Percentiles rank a stretch among this genome's conserved stretches.
These are phyloP conservation scores for Holtermannia corniformis DNA, from an alignment of 768 basidiomycete genomes.

Conservation along the genomic window DNA sequence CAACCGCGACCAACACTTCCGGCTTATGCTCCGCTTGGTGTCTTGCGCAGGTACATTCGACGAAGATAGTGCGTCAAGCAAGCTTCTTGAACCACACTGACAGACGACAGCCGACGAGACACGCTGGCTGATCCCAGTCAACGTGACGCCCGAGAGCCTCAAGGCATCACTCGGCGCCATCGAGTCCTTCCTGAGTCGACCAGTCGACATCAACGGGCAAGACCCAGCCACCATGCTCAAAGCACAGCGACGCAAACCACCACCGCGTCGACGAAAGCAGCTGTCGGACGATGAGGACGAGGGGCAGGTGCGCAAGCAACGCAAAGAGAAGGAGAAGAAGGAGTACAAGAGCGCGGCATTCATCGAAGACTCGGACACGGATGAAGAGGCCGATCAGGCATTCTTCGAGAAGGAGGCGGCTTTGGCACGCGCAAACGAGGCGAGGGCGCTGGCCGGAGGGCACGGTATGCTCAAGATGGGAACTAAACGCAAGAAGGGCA, in stretches of 20 bases:
- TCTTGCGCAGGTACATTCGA: conserved; percentile 53
- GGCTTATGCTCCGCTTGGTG: conserved; percentile 71
- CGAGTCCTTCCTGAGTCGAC: conserved; percentile 68
- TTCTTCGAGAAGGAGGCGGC: conserved; percentile 65
- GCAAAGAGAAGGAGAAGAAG: conserved; percentile 56
- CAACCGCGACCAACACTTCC: conserved; percentile 66
- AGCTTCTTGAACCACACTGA: neutral
- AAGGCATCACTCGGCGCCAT: conserved; percentile 64
- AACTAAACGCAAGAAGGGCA: conserved; percentile 9
- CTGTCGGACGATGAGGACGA: conserved; percentile 2
- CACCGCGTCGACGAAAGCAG: neutral
- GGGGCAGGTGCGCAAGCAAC: conserved; percentile 38
- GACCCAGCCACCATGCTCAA: conserved; percentile 48
- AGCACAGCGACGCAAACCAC: conserved; percentile 11
- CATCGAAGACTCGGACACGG: conserved; percentile 84
- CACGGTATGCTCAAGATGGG: conserved; percentile 13
- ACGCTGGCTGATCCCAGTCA: conserved; percentile 72
- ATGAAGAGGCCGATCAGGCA: conserved; percentile 45
- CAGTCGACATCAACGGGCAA: conserved; percentile 69
- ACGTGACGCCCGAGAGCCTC: conserved; percentile 59
- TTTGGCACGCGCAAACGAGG: conserved; percentile 24
- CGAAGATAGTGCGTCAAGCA: conserved; percentile 52
- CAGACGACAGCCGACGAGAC: conserved; percentile 13
- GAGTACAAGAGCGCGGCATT: conserved; percentile 81
- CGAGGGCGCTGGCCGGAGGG: conserved; percentile 18